phyloP scores from a whole-genome alignment of 208 protist species.

The Leishmania guyanensis region DNA sequence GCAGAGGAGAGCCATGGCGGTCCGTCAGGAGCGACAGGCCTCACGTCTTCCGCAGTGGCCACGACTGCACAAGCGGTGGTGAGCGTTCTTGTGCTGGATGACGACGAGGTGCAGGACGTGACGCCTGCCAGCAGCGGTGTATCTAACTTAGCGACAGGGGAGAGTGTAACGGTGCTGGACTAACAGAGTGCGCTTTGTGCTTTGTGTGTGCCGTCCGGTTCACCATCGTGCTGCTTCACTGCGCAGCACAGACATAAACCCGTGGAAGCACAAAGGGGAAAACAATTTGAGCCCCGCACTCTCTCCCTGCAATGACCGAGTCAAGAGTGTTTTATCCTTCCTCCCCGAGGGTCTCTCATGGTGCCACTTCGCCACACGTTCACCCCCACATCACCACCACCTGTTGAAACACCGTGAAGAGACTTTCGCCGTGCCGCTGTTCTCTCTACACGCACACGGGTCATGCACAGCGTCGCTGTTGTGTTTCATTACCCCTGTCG shows the following conservation, averaged over 20 bases:
- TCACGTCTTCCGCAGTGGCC: not conserved
- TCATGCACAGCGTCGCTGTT: not conserved
- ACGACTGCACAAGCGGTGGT: not conserved
- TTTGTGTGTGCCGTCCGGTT: not conserved
- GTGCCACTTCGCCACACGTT: not conserved
- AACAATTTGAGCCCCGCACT: not conserved
- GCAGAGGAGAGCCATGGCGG: not conserved
- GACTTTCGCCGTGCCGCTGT: not conserved
- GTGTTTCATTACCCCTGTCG: not conserved
- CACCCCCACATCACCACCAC: not conserved
- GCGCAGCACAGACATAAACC: not conserved
- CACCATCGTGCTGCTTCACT: not conserved
- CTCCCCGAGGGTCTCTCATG: not conserved
- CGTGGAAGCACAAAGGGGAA: not conserved
- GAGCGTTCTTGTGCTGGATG: conserved; percentile 1
- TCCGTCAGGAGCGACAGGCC: not conserved
- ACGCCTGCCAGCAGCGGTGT: not conserved
- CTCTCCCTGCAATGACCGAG: not conserved
- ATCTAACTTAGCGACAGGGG: not conserved
- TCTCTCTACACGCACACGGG: too few species aligned
- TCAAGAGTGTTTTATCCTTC: not conserved
- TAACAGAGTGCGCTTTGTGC: not conserved
- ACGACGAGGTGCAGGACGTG: conserved; percentile 6
- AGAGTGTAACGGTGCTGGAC: conserved; percentile 11
- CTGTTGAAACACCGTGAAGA: not conserved